phyloP scores from a whole-genome alignment of 805 yeast species.

The Sugiyamaella smithiae region DNA sequence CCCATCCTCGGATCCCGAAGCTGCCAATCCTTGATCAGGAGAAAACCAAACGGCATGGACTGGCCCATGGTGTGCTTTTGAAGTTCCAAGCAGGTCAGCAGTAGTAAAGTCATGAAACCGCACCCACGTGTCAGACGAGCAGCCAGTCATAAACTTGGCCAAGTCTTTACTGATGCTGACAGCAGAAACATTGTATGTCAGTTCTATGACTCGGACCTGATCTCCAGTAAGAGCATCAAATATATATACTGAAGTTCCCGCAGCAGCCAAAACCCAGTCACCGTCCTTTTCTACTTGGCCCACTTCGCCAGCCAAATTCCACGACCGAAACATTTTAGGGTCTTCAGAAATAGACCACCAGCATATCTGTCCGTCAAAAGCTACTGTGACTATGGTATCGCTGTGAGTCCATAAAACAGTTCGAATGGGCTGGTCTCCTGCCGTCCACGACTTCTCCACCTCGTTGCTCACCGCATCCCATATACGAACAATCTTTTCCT shows the following conservation, averaged over 20 bases:
- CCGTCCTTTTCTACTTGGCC: slow-evolving; percentile 29
- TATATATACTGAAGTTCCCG: slow-evolving; percentile 25
- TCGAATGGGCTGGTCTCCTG: slow-evolving; percentile 20
- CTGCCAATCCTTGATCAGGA: slow-evolving; percentile 69
- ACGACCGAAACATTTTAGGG: slow-evolving; percentile 7
- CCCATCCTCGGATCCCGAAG: slow-evolving; percentile 97
- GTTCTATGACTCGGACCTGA: slow-evolving; percentile 17
- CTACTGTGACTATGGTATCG: slow-evolving; percentile 20
- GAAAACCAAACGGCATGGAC: slow-evolving; percentile 86
- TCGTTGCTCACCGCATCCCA: slow-evolving; percentile 23
- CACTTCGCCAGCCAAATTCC: slow-evolving; percentile 6
- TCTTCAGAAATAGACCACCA: slow-evolving; percentile 32
- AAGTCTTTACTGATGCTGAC: slow-evolving; percentile 25
- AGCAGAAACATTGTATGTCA: slow-evolving; percentile 30
- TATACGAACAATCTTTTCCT: slow-evolving; percentile 27
- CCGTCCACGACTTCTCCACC: slow-evolving; percentile 24
- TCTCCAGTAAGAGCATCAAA: slow-evolving; percentile 22
- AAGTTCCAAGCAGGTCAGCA: slow-evolving; percentile 81
- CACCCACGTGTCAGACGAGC: slow-evolving; percentile 33
- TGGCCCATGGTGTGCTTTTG: slow-evolving; percentile 96
- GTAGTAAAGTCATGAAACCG: slow-evolving; percentile 48
- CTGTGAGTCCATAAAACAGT: slow-evolving; percentile 27
- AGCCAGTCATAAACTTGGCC: slow-evolving; percentile 29
- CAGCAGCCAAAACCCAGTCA: slow-evolving; percentile 25
- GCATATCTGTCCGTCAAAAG: slow-evolving; percentile 24